Base-by-base conservation (phyloP, 1,284 basidiomycete genomes). In the Baeospora myosura region DNA sequence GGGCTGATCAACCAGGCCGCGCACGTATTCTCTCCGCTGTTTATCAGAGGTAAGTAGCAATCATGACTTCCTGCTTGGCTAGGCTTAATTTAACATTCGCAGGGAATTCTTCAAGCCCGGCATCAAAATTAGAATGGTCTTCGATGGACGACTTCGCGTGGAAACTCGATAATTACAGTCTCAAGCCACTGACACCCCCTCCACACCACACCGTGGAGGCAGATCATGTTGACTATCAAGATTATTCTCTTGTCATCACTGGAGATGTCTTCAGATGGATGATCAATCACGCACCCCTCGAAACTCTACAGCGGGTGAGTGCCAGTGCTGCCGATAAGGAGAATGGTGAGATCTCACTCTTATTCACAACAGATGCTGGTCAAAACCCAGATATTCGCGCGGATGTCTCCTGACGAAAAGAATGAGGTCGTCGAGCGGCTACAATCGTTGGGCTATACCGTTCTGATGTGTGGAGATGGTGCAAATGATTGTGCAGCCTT, bases 181-280 rank as follows among this genome's bases (percentile, higher is more conserved):
- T 99, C 38, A 90, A 89, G 57, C 89, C 91, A 2, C 57, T 82
- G 34, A 56, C 78, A 2, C 75, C 83, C 2, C 75, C 80, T 44
- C 69, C 75, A 3, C 80, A 84, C 49, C 75, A 78, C 50, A 72
- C 72, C 0, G 71, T 85, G 7, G 85, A 88, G 35, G 65, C 67
- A 2, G 80, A 81, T 37, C 83, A 88, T 47, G 65, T 81, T 22
- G 73, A 76, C 24, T 80, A 81, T 46, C 87, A 90, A 44, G 95
- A 98, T 57, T 98, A 94, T 60, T 84, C 92, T 16, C 74, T 99
- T 12, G 93, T 88, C 1, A 68, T 98, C 37, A 94, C 92, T 2
- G 96, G 96, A n/a, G 95, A 98, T 55, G 84, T 96, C 20, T 98
- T 99, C 69, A 78, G 91, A 25, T 98, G 96, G 96, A 94, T 99